Base-by-base conservation (phyloP, 2,329 filamentous ascomycete genomes). In the Furcasterigmium furcatum region DNA sequence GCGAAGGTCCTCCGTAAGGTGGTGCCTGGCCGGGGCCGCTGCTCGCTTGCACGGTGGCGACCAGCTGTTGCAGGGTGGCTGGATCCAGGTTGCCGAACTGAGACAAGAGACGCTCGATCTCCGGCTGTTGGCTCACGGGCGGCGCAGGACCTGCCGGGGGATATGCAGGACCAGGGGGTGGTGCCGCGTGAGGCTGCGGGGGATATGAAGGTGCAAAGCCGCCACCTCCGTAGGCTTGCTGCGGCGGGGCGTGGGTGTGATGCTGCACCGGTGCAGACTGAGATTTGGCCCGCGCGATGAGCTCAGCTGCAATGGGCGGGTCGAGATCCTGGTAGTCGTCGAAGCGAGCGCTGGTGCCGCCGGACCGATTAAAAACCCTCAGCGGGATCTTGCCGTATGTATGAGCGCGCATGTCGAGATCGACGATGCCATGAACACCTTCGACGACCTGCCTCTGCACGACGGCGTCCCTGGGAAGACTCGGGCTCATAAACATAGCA, bases 301-400 rank as follows among this genome's bases (percentile, higher is more conserved):
- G 80, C 55, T 95, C 88, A 14, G 87, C 88, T 4, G 88, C 90
- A 38, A 91, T 83, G 6, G 72, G 66, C 1, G 91, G 87, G 29
- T 95, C 87, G 3, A 96, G 76, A 55, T 91, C 84, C 46, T 87
- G 80, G 62, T 97, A 97, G 61, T 95, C 87, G 56, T 95, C 88
- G 61, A 89, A 96, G 36, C 84, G 82, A 52, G 88, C 91, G 55
- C 80, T 80, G 16, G 74, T 73, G n/a, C 88, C 88, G 9, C 74
- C 77, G 34, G 82, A 85, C 21, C 91, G 85, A 65, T 95, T 87
- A 59, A 96, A 96, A 6, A 95, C 80, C 56, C 92, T 88, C 4
- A 96, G 71, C 0, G 87, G 81, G 42, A 97, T 86, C 60, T 85
- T 91, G 52, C 84, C 83, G 2, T 77, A 77, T 27, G 76, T 73